Evolutionary conservation across 768 basidiomycete genomes (phyloP), one percentile per base, ranked within the genome.

Genomic region (Saitozyma podzolica): DNA sequence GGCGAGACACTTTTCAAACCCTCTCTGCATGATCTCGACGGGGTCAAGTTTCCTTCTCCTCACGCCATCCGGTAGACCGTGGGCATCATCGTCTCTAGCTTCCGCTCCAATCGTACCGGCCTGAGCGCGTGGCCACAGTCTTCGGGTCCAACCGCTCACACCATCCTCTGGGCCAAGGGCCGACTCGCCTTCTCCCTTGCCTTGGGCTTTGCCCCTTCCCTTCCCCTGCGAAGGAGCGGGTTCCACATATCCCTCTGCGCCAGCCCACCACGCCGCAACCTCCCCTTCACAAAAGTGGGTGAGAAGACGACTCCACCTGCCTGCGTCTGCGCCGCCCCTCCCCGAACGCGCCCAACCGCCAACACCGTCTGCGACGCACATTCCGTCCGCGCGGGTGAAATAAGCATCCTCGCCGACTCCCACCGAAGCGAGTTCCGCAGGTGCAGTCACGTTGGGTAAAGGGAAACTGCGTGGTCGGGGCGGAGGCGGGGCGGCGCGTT

Each of bases 291-390:
- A 90, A 63, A 85, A 89, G 74, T 94, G 91, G 88, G 95, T 95
- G 40, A 95, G 82, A 41, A 90, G 83, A 17, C 87, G 83, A 1
- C 90, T 76, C 74, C 82, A 82, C 53, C 81, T 69, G 0, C 82
- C 81, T 0, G 82, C 80, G 72, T 83, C 81, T 20, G 82, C 89
- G 39, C 64, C 63, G 5, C 66, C 67, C 43, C 64, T 54, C 14
- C 72, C 67, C 9, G 78, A 73, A 61, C 82, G 79, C 8, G 87
- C 84, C 93, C 92, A 96, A 0, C 93, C 93, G 0, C 94, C 94
- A 0, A 97, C 94, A 40, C 94, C 94, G 75, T 97, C 94, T 4
- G 93, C 91, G 9, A 98, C 88, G 16, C 94, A 94, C 83, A 98
- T 88, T 7, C 91, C 90, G 73, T 92, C 89, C 61, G 65, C 54